Evolutionary conservation across 768 basidiomycete species (phyloP).

Genomic region (Pulveroboletus sp.): DNA sequence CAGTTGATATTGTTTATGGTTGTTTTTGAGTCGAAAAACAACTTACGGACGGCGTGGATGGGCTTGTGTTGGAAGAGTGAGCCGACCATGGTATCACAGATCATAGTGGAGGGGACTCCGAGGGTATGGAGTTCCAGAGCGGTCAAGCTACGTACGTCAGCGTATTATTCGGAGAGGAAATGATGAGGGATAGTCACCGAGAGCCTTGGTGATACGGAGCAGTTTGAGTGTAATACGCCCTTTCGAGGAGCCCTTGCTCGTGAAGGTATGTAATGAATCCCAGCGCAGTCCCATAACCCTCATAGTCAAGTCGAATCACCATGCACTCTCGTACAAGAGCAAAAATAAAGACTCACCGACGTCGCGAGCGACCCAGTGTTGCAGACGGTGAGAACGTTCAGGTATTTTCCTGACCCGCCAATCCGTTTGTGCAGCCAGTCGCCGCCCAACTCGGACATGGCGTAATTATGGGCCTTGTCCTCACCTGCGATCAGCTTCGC

Average conservation of each 20-base stretch:
- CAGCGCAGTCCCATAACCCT: slow-evolving; percentile 95
- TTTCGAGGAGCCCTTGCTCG: slow-evolving; percentile 69
- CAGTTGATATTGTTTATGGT: background rate
- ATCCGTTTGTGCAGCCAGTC: slow-evolving; percentile 67
- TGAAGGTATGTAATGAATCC: slow-evolving; percentile 90
- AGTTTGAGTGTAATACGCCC: slow-evolving; percentile 91
- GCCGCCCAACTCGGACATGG: slow-evolving; percentile 82
- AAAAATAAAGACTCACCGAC: slow-evolving; percentile 52
- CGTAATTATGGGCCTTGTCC: slow-evolving; percentile 81
- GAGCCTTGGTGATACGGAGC: slow-evolving; percentile 94
- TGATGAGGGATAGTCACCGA: slow-evolving; percentile 38
- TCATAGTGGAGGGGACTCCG: slow-evolving; percentile 83
- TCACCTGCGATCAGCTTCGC: slow-evolving; percentile 75
- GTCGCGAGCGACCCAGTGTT: slow-evolving; percentile 97
- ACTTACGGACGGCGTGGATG: slow-evolving; percentile 74
- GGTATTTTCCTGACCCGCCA: slow-evolving; percentile 37
- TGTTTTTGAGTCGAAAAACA: background rate
- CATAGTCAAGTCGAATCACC: slow-evolving; percentile 1
- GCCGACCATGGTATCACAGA: slow-evolving; percentile 97
- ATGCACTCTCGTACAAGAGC: slow-evolving; percentile 1
- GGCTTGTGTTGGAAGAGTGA: slow-evolving; percentile 85
- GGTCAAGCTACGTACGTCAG: slow-evolving; percentile 56
- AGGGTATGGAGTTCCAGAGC: slow-evolving; percentile 85
- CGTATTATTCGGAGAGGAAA: background rate
- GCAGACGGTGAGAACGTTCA: slow-evolving; percentile 91